phyloP scores from a whole-genome alignment of 306 rosid species.

The Cicer chorassanicum region DNA sequence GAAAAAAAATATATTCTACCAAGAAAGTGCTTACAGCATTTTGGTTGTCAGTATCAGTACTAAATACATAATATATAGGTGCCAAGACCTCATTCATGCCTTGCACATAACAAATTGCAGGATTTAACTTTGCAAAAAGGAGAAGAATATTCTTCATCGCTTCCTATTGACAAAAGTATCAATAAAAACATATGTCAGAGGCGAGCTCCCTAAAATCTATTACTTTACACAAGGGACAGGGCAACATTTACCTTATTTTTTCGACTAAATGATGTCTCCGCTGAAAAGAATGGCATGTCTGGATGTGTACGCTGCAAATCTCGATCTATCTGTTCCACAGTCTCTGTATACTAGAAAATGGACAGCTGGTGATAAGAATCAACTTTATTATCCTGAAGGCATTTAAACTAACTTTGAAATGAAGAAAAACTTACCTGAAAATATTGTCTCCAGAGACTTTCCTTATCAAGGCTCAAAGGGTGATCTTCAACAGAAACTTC shows the following conservation, averaged over 20 bases:
- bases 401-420: slow-evolving; percentile 18
- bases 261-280: slow-evolving; percentile 64
- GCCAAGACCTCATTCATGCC: slow-evolving; percentile 96
- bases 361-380: slow-evolving; percentile 25
- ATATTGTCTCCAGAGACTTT: slow-evolving; percentile 70
- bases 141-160: slow-evolving; percentile 84
- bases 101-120: slow-evolving; percentile 83
- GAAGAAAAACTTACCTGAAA: slow-evolving; percentile 63
- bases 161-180: slow-evolving; percentile 57
- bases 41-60: slow-evolving; percentile 63
- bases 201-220: not conserved
- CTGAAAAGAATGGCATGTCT: slow-evolving; percentile 75
- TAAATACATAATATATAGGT: slow-evolving; percentile 72
- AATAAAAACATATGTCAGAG: slow-evolving; percentile 28
- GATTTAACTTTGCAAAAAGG: slow-evolving; percentile 76
- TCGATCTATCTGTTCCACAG: slow-evolving; percentile 77
- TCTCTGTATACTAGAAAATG: slow-evolving; percentile 67
- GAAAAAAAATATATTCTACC: not conserved
- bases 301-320: slow-evolving; percentile 85
- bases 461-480: slow-evolving; percentile 76
- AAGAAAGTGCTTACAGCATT: slow-evolving; percentile 65
- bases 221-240: not conserved
- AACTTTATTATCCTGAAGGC: slow-evolving; percentile 26
- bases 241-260: slow-evolving; percentile 62
- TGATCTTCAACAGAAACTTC: slow-evolving; percentile 80